Evolutionary conservation across 2,329 filamentous ascomycete genomes (phyloP), one percentile per base, ranked within the genome.

Genomic region (Pyricularia pennisetigena): DNA sequence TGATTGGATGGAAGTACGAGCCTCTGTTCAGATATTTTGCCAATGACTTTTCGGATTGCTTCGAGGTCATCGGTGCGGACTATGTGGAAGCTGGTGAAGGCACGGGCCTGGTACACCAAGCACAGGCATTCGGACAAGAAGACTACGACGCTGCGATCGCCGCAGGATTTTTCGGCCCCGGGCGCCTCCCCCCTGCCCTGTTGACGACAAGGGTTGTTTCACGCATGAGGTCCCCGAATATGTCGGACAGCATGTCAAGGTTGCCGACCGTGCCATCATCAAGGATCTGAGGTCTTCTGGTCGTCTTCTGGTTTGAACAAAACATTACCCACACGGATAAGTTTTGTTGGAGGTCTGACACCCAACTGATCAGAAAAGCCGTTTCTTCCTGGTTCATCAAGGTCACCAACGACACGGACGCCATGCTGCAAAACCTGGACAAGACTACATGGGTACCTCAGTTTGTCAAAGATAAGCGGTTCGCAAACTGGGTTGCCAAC

Each of bases 321-420:
- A 92, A 96, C 78, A 86, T 97, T 70, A 92, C 86, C 75, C 94
- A 98, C 82, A 94, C 92, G 74, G 96, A 97, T 77, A 93, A 93
- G 24, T 94, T 94, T 86, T 97, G 94, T 78, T 93, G 91, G 81
- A 88, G 94, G 70, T 97, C 93, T 23, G 94, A 97, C 76, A 97
- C 92, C 0, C 94, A 93, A 35, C 84, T 98, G 70, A 97, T 98
- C 73, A 95, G 97, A 79, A 88, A 91, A 72, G 93, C 94, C 28
- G 93, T 97, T n/a, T 92, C 94, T 9, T 92, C 93, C 0, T 98
- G 94, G 94, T 97, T 97, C 76, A 90, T 98, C 74, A 92, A 92
- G 77, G 92, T 97, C 64, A 86, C 90, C 23, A 86, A 91, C 69
- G 90, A 93, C 73, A 88, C 97, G 66, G 93, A 93, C 1, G 82